phyloP scores from a whole-genome alignment of 1,284 basidiomycete genomes.

The Trametes pubescens region DNA sequence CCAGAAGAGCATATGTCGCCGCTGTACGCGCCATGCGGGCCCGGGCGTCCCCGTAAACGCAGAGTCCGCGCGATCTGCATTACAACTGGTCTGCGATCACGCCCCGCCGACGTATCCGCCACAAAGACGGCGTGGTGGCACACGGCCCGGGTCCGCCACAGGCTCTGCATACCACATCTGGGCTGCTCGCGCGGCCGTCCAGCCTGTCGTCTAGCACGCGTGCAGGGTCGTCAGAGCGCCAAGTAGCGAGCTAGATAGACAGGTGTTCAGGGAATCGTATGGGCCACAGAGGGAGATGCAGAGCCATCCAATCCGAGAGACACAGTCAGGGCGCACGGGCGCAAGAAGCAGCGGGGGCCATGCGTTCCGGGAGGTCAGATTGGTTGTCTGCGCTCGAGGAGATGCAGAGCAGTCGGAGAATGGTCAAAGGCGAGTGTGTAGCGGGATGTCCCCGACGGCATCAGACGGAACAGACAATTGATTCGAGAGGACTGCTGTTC shows the following conservation, averaged over 20 bases:
- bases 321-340: conserved; percentile 4
- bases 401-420: not conserved
- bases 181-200: conserved; percentile 10
- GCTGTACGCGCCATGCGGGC: conserved; percentile 20
- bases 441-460: not conserved
- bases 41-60: not conserved
- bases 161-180: conserved; percentile 4
- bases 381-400: conserved; percentile 7
- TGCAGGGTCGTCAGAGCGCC: conserved; percentile 11
- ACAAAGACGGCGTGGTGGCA: not conserved
- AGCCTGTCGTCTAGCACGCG: conserved; percentile 7
- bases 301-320: conserved; percentile 14
- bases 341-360: conserved; percentile 21
- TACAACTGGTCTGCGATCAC: conserved; percentile 2
- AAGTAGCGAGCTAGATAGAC: conserved; percentile 14
- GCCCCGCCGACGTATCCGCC: conserved; percentile 2
- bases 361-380: conserved; percentile 16
- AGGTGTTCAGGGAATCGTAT: conserved; percentile 23
- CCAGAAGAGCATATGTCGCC: conserved; percentile 28
- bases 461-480: conserved; percentile 5
- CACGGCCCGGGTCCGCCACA: conserved; percentile 5
- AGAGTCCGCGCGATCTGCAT: conserved; percentile 7
- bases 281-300: conserved; percentile 1
- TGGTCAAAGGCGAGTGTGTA: not conserved
- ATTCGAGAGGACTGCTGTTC: not conserved